Conservation (phyloP, 164 flowering plant species). For the Dillenia suffruticosa region DNA sequence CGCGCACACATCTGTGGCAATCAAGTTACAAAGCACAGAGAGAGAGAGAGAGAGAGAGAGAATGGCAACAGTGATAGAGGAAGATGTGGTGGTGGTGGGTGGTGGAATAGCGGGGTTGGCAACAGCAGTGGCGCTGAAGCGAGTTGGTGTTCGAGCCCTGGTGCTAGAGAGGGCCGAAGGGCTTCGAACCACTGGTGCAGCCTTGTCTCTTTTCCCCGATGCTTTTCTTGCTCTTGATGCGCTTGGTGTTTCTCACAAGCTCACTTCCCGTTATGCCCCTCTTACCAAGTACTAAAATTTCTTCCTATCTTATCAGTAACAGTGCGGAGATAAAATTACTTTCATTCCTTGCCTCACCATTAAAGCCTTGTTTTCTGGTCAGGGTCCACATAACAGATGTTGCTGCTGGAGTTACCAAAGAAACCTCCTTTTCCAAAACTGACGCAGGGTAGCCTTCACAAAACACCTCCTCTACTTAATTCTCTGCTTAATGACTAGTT, state of each 20-base stretch:
- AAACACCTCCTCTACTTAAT: no score
- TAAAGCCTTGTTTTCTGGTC: no score
- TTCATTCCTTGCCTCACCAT: no score
- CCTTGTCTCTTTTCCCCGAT: constrained; percentile 24
- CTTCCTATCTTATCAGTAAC: no score
- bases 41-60: constrained; percentile 1
- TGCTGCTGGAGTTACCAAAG: no score
- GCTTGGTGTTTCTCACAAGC: constrained; percentile 35
- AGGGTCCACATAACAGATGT: no score
- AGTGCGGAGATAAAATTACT: no score
- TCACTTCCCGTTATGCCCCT: constrained; percentile 22
- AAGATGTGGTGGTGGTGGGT: constrained; percentile 29
- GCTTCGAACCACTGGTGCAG: constrained; percentile 26
- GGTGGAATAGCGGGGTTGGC: constrained; percentile 30
- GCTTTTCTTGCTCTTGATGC: constrained; percentile 37
- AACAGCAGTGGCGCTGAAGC: constrained; percentile 19
- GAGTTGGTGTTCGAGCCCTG: constrained; percentile 13
- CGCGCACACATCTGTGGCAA: no score
- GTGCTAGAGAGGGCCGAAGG: constrained; percentile 20
- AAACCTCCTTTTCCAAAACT: no score
- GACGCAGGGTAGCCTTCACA: no score
- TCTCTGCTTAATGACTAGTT: no score
- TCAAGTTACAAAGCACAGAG: not conserved
- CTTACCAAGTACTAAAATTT: constrained; percentile 13
- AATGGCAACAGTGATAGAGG: constrained; percentile 1